Conservation (phyloP, 2,329 filamentous ascomycete species). For the Akanthomyces uredinophilus region DNA sequence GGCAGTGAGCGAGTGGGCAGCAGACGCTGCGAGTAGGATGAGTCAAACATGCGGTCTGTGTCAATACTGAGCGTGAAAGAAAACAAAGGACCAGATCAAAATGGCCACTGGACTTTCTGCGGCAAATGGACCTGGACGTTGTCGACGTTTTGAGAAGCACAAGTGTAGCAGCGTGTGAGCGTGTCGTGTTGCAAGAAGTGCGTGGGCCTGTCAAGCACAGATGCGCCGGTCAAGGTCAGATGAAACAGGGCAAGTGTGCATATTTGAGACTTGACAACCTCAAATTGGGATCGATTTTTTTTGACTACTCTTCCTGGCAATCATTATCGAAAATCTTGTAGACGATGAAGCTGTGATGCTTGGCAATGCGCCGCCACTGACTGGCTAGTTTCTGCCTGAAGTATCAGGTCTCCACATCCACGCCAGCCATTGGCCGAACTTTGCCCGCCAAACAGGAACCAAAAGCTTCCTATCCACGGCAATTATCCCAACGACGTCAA, state of each 20-base stretch:
- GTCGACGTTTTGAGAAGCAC: neutral
- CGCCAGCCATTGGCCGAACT: constrained; percentile 11
- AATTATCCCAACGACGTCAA: neutral
- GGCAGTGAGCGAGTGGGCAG: neutral
- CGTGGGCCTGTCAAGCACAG: neutral
- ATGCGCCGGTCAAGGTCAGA: neutral
- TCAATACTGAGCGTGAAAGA: neutral
- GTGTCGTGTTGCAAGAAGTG: neutral
- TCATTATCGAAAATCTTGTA: neutral
- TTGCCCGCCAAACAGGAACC: constrained; percentile 17
- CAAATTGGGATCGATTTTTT: neutral
- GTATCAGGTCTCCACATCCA: constrained; percentile 10
- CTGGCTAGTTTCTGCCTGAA: constrained; percentile 14
- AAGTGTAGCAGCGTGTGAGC: neutral
- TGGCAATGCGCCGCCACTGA: neutral
- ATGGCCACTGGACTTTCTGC: neutral
- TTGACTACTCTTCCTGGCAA: neutral
- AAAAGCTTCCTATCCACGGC: constrained; percentile 13
- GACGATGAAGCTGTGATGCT: neutral
- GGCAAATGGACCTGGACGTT: neutral
- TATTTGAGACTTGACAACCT: neutral
- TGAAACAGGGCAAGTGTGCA: neutral
- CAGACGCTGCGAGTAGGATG: neutral
- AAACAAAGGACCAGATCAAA: neutral
- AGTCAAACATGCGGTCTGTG: constrained; percentile 1